Conservation (phyloP, 2,329 filamentous ascomycete species). For the Xenoacremonium recifei region DNA sequence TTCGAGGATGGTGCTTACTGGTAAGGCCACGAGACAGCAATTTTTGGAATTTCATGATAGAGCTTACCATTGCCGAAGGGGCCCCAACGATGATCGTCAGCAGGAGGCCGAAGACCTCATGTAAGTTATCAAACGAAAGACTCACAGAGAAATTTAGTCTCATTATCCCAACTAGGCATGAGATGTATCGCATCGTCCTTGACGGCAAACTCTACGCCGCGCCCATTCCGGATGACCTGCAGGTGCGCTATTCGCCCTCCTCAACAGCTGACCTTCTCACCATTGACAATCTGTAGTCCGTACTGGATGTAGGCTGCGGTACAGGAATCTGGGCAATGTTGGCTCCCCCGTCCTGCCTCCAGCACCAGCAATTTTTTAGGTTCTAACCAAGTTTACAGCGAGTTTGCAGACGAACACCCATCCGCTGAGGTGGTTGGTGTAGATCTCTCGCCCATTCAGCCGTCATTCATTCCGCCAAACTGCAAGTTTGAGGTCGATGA, state of each 20-base stretch:
- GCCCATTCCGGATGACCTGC: constrained; percentile 26
- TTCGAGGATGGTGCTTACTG: constrained; percentile 42
- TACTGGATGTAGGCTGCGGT: constrained; percentile 34
- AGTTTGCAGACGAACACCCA: constrained; percentile 39
- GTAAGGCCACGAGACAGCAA: not conserved
- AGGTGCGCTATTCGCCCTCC: constrained; percentile 2
- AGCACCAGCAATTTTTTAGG: not conserved
- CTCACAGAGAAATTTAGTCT: not conserved
- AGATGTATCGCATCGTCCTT: constrained; percentile 21
- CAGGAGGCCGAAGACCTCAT: constrained; percentile 23
- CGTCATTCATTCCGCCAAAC: constrained; percentile 56
- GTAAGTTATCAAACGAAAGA: constrained; percentile 4
- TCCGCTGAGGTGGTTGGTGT: constrained; percentile 48
- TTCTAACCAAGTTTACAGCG: constrained; percentile 17
- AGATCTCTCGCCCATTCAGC: constrained; percentile 59
- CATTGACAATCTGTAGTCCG: constrained; percentile 3
- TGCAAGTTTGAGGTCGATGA: constrained; percentile 65
- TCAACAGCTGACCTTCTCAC: not conserved
- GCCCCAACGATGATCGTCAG: constrained; percentile 23
- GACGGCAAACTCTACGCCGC: constrained; percentile 30
- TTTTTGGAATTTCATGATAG: not conserved
- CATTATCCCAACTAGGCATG: constrained; percentile 13
- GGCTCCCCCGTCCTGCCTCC: constrained; percentile 12
- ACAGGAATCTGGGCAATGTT: constrained; percentile 37
- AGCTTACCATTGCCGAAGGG: constrained; percentile 10